phyloP scores from a whole-genome alignment of 768 basidiomycete genomes.

The Erythrobasidium yunnanense region DNA sequence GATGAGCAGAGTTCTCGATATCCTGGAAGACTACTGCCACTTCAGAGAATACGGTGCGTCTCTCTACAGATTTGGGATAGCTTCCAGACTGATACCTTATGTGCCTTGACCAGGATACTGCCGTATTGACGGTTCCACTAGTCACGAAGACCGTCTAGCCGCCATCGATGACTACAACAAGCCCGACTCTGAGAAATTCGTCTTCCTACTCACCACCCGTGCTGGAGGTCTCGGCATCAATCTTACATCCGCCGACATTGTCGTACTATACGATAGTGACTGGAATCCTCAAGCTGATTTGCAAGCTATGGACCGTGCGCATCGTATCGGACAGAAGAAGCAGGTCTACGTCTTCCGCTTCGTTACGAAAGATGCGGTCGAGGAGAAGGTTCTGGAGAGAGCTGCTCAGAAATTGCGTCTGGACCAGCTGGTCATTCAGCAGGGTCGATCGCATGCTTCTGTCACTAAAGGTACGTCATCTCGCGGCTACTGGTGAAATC shows the following conservation, averaged over 20 bases:
- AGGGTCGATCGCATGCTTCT: slow-evolving; percentile 62
- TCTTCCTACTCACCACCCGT: slow-evolving; percentile 90
- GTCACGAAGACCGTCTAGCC: slow-evolving; percentile 87
- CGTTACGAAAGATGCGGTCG: slow-evolving; percentile 87
- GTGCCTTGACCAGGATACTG: slow-evolving; percentile 61
- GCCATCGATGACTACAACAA: slow-evolving; percentile 98
- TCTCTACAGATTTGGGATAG: neutral
- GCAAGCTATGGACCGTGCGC: slow-evolving; percentile 87
- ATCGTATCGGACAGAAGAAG: slow-evolving; percentile 92
- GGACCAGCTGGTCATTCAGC: slow-evolving; percentile 94
- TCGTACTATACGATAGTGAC: slow-evolving; percentile 90
- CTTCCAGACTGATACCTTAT: neutral
- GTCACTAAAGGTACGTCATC: slow-evolving; percentile 55
- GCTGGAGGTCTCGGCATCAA: slow-evolving; percentile 97
- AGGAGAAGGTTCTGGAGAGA: slow-evolving; percentile 86
- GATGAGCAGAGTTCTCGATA: slow-evolving; percentile 98
- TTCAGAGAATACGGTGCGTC: slow-evolving; percentile 74
- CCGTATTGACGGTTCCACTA: slow-evolving; percentile 88
- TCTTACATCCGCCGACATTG: slow-evolving; percentile 83
- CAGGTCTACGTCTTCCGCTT: slow-evolving; percentile 97
- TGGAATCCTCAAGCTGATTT: slow-evolving; percentile 99
- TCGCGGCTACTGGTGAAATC: neutral
- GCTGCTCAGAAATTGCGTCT: slow-evolving; percentile 89
- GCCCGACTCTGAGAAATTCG: slow-evolving; percentile 84
- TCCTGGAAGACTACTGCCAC: slow-evolving; percentile 90